Evolutionary conservation across 192 early-diverging fungal species (phyloP).

Genomic region (Backusella liffmaniae): DNA sequence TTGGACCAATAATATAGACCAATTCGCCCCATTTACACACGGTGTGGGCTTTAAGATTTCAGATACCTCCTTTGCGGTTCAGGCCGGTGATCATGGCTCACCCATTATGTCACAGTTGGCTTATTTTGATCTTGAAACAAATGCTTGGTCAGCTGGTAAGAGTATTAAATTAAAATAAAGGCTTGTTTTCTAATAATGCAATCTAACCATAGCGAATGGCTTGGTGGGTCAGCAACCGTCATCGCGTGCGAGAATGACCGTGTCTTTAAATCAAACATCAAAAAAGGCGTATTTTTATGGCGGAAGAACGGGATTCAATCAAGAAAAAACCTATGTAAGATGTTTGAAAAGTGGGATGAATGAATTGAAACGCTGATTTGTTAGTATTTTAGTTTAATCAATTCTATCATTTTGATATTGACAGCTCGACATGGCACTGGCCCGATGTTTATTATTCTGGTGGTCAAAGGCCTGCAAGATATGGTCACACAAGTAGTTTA

Average conservation of each 20-base stretch:
- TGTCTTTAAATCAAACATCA: conserved; percentile 8
- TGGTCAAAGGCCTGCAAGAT: conserved; percentile 21
- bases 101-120: conserved; percentile 1
- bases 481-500: conserved; percentile 18
- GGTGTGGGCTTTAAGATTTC: conserved; percentile 11
- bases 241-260: conserved; percentile 7
- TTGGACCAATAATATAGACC: neutral
- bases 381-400: conserved; percentile 10
- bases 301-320: neutral
- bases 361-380: neutral
- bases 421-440: conserved; percentile 15
- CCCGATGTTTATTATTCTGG: conserved; percentile 12
- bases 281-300: conserved; percentile 22
- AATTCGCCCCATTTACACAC: conserved; percentile 3
- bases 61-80: neutral
- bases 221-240: neutral
- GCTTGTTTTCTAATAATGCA: neutral
- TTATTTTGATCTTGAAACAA: neutral
- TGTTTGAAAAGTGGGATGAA: neutral
- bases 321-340: neutral
- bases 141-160: conserved; percentile 17
- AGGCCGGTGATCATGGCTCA: conserved; percentile 13
- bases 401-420: conserved; percentile 22
- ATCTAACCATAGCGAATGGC: neutral
- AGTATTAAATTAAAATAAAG: neutral